Evolutionary conservation across 164 flowering plant genomes (phyloP).

Genomic region (Tetrastigma voinierianum): DNA sequence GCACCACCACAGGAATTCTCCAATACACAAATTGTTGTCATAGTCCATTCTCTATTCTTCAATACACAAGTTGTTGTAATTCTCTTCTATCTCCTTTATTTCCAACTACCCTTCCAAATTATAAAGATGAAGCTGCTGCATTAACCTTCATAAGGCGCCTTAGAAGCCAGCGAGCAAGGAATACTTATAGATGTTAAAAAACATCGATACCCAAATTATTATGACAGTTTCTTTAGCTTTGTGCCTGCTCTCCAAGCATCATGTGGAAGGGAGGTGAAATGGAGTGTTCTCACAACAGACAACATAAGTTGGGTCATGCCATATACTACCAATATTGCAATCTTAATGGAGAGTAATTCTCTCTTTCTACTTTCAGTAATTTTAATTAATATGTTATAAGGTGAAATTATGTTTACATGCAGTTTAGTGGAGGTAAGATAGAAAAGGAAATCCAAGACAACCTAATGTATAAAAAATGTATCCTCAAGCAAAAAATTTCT

Average conservation of each 20-base stretch:
- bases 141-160: conserved; percentile 2
- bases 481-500: too few species aligned
- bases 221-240: conserved; percentile 14
- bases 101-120: conserved; percentile 19
- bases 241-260: conserved; percentile 11
- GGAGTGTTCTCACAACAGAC: conserved; percentile 15
- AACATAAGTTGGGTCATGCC: conserved; percentile 9
- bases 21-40: background rate
- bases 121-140: background rate
- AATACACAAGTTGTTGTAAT: background rate
- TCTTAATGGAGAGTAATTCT: conserved; percentile 6
- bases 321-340: background rate
- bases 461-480: too few species aligned
- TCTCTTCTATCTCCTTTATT: background rate
- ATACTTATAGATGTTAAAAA: conserved; percentile 18
- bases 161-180: conserved; percentile 20
- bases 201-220: conserved; percentile 6
- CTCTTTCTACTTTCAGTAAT: background rate
- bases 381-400: too few species aligned
- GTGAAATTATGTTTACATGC: too few species aligned
- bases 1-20: conserved; percentile 5
- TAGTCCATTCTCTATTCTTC: background rate
- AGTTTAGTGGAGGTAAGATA: too few species aligned
- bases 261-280: background rate
- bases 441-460: too few species aligned